phyloP scores from a whole-genome alignment of 2,329 filamentous ascomycete genomes.

The Monosporascus cannonballus region DNA sequence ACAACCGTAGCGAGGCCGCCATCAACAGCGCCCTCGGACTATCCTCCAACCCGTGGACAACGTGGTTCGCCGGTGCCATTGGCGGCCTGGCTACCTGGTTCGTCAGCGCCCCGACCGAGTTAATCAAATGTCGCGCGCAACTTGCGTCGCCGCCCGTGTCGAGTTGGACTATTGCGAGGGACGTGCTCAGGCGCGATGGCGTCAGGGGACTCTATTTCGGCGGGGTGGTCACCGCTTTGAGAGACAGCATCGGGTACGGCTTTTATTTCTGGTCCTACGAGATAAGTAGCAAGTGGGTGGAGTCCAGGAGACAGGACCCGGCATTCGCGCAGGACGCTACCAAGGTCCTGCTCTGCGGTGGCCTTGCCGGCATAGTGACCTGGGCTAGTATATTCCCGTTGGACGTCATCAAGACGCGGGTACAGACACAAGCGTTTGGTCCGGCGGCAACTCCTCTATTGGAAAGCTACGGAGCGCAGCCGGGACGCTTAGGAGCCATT shows the following conservation, averaged over 20 bases:
- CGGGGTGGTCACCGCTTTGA: slow-evolving; percentile 71
- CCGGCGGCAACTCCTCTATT: slow-evolving; percentile 22
- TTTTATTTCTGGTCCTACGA: slow-evolving; percentile 98
- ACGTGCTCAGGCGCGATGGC: slow-evolving; percentile 51
- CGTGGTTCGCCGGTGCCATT: slow-evolving; percentile 73
- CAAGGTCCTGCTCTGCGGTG: slow-evolving; percentile 74
- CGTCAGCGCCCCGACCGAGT: slow-evolving; percentile 81
- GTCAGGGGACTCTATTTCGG: slow-evolving; percentile 74
- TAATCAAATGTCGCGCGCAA: slow-evolving; percentile 86
- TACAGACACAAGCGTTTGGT: slow-evolving; percentile 64
- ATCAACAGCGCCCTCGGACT: slow-evolving; percentile 38
- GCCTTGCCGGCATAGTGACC: slow-evolving; percentile 77
- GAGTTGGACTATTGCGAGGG: slow-evolving; percentile 57
- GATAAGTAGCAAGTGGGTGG: slow-evolving; percentile 57
- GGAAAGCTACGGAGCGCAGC: slow-evolving; percentile 20
- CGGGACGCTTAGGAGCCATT: slow-evolving; percentile 44
- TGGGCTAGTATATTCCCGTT: slow-evolving; percentile 90
- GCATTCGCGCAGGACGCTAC: slow-evolving; percentile 40
- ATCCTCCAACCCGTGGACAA: slow-evolving; percentile 51
- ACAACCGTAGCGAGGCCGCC: slow-evolving; percentile 72
- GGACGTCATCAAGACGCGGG: slow-evolving; percentile 84
- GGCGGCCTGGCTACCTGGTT: slow-evolving; percentile 82
- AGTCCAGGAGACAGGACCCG: slow-evolving; percentile 17
- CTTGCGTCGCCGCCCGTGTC: slow-evolving; percentile 45
- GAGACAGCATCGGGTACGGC: slow-evolving; percentile 89